These are phyloP conservation scores for Candida hungchunana DNA, from an alignment of 805 yeast species.

Conservation along the genomic window DNA sequence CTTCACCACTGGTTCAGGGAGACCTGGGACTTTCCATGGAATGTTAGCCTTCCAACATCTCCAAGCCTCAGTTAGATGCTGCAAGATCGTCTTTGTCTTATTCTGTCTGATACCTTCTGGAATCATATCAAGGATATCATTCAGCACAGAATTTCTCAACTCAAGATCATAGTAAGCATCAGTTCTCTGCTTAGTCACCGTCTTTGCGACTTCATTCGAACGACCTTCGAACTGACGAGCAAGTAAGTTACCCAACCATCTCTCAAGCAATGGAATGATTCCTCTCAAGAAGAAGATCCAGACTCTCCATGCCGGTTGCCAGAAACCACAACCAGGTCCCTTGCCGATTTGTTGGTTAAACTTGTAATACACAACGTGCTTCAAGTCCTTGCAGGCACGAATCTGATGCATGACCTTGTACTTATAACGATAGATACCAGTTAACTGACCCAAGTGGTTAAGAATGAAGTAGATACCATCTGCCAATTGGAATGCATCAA, in stretches of 20 bases:
- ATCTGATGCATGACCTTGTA: conserved; percentile 98
- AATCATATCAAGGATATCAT: conserved; percentile 93
- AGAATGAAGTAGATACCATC: conserved; percentile 89
- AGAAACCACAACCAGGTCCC: conserved; percentile 98
- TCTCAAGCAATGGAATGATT: conserved; percentile 80
- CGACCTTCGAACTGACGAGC: conserved; percentile 97
- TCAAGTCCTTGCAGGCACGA: conserved; percentile 90
- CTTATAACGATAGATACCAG: conserved; percentile 95
- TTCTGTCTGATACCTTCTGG: conserved; percentile 90
- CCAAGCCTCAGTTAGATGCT: conserved; percentile 98
- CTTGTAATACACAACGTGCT: conserved; percentile 82
- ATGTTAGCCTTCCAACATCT: conserved; percentile 99
- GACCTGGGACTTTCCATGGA: conserved; percentile 96
- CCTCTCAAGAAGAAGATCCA: conserved; percentile 95
- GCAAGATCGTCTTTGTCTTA: conserved; percentile 81
- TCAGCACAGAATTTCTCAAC: conserved; percentile 89
- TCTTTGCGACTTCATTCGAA: conserved; percentile 86
- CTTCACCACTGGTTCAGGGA: conserved; percentile 85
- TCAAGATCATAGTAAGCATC: conserved; percentile 95
- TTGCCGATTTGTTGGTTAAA: conserved; percentile 88
- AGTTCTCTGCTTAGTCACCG: conserved; percentile 91
- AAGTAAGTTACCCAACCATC: conserved; percentile 91
- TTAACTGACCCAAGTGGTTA: conserved; percentile 91
- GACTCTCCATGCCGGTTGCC: conserved; percentile 99
- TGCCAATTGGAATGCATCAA: conserved; percentile 90